Percentiles rank a stretch among this genome's conserved stretches.
These are phyloP conservation scores for Scleroderma citrinum DNA, from an alignment of 768 basidiomycete species.

Conservation along the genomic window DNA sequence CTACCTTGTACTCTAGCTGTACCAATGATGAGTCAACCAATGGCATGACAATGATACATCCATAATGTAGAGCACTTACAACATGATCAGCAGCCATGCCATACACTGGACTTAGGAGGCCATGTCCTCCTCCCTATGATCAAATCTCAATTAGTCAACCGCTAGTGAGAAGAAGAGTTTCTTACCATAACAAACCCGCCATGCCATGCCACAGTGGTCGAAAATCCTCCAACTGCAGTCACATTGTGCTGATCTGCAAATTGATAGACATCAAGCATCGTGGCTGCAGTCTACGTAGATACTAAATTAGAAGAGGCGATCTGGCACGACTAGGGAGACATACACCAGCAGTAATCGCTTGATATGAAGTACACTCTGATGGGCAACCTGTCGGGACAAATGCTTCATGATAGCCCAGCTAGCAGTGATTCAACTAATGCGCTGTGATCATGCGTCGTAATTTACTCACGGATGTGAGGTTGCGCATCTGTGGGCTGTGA, in stretches of 20 bases:
- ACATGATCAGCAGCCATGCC: slow-evolving; percentile 43
- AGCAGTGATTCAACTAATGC: background rate
- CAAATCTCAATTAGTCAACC: background rate
- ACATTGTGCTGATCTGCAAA: slow-evolving; percentile 33
- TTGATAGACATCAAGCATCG: slow-evolving; percentile 25
- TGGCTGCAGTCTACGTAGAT: slow-evolving; percentile 26
- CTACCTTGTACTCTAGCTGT: slow-evolving; percentile 42
- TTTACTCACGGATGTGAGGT: background rate
- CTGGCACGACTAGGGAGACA: background rate
- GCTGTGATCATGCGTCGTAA: background rate
- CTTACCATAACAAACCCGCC: slow-evolving; percentile 29
- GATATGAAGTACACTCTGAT: background rate
- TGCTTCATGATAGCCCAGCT: slow-evolving; percentile 2
- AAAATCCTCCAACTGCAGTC: slow-evolving; percentile 31
- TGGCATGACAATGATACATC: slow-evolving; percentile 2
- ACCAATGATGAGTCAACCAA: background rate
- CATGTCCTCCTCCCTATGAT: slow-evolving; percentile 38
- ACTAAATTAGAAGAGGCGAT: background rate
- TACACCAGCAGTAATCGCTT: slow-evolving; percentile 7
- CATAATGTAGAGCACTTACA: slow-evolving; percentile 22
- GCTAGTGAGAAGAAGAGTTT: background rate
- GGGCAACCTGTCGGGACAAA: slow-evolving; percentile 5
- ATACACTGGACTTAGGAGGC: slow-evolving; percentile 38
- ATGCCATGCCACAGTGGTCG: slow-evolving; percentile 30
- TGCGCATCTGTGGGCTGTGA: background rate